A percentile compares a stretch with the other conserved stretches of the same genome.
phyloP scores from a whole-genome alignment of 768 basidiomycete species.

The Leccinum olivaceopallidum region DNA sequence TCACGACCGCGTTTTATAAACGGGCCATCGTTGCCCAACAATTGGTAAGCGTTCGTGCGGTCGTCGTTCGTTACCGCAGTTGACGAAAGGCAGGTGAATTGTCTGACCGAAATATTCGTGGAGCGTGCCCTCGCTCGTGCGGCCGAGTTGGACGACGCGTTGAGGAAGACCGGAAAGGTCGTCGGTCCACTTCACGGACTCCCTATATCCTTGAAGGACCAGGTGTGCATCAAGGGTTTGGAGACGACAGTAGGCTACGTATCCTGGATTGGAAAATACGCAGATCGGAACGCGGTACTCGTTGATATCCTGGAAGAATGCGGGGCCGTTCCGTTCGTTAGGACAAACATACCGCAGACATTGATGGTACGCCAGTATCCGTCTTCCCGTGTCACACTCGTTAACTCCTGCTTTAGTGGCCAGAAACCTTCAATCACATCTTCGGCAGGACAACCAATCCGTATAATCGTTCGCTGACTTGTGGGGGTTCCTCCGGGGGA shows the following conservation, averaged over 20 bases:
- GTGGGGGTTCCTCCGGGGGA: slow-evolving; percentile 84
- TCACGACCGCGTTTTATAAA: slow-evolving; percentile 74
- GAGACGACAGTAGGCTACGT: slow-evolving; percentile 78
- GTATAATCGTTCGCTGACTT: slow-evolving; percentile 65
- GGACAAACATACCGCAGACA: slow-evolving; percentile 78
- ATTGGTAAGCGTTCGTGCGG: slow-evolving; percentile 43
- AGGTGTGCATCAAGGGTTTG: slow-evolving; percentile 64
- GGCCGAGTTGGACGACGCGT: slow-evolving; percentile 59
- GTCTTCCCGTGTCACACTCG: not conserved
- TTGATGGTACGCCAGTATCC: slow-evolving; percentile 55
- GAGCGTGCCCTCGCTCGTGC: slow-evolving; percentile 69
- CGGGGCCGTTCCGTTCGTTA: slow-evolving; percentile 73
- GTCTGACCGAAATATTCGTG: slow-evolving; percentile 82
- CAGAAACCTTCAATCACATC: slow-evolving; percentile 75
- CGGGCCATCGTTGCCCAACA: slow-evolving; percentile 81
- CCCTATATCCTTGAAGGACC: slow-evolving; percentile 76
- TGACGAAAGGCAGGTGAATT: slow-evolving; percentile 56
- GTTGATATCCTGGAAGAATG: slow-evolving; percentile 61
- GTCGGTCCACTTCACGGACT: slow-evolving; percentile 77
- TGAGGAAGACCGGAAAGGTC: slow-evolving; percentile 59
- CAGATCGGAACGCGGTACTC: slow-evolving; percentile 59
- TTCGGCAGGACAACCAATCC: slow-evolving; percentile 83
- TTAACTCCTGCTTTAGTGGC: slow-evolving; percentile 47
- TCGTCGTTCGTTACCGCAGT: not conserved
- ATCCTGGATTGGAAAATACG: slow-evolving; percentile 64